Conservation (phyloP, 2,329 filamentous ascomycete genomes). For the Beauveria scarabaeidicola region DNA sequence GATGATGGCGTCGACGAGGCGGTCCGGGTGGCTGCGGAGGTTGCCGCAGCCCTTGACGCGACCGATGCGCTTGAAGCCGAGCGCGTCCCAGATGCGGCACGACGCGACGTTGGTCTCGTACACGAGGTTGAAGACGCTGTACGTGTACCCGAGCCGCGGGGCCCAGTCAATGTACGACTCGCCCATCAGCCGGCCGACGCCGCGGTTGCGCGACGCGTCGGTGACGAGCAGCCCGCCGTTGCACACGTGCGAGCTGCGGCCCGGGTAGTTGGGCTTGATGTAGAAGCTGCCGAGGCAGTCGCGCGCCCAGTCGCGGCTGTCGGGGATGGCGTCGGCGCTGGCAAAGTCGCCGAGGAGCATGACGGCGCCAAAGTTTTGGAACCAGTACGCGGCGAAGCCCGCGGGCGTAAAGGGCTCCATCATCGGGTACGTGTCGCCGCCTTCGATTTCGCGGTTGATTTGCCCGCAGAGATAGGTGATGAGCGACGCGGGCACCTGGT, state of each 20-base stretch:
- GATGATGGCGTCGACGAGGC: constrained; percentile 67
- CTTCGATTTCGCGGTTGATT: constrained; percentile 83
- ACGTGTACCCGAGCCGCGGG: constrained; percentile 74
- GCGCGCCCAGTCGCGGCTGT: constrained; percentile 66
- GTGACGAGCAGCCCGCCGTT: constrained; percentile 76
- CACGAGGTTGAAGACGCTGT: constrained; percentile 89
- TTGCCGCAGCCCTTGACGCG: constrained; percentile 66
- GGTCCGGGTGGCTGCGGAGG: constrained; percentile 59
- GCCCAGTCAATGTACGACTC: constrained; percentile 72
- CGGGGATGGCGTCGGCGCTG: constrained; percentile 47
- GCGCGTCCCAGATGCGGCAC: constrained; percentile 82
- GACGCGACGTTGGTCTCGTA: constrained; percentile 91
- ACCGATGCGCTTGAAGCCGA: constrained; percentile 88
- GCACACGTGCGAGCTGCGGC: constrained; percentile 82
- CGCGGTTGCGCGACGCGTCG: constrained; percentile 62
- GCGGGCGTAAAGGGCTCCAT: constrained; percentile 65
- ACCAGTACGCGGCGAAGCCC: constrained; percentile 77
- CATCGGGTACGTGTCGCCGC: constrained; percentile 89
- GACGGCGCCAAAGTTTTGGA: constrained; percentile 80
- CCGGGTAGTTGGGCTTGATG: constrained; percentile 89
- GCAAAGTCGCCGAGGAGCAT: constrained; percentile 76
- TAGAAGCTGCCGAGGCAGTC: constrained; percentile 86
- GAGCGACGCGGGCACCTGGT: constrained; percentile 67
- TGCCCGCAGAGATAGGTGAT: constrained; percentile 73
- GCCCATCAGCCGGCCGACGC: constrained; percentile 67